Evolutionary conservation across 2,329 filamentous ascomycete genomes (phyloP).

Genomic region (Fusarium euwallaceae): DNA sequence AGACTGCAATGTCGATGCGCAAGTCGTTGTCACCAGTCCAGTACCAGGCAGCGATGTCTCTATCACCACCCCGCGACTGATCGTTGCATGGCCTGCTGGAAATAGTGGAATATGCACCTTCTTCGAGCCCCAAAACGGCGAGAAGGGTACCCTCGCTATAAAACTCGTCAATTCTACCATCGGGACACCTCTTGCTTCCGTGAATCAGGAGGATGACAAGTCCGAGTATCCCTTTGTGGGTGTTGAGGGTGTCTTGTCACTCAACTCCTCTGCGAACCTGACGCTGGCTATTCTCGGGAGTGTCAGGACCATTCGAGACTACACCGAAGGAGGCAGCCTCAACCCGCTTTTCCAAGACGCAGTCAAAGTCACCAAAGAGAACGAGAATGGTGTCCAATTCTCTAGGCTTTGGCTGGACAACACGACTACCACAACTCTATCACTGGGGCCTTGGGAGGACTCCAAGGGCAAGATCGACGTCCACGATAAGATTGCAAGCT

Average conservation of each 20-base stretch:
- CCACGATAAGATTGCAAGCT: constrained; percentile 57
- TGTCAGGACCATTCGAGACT: constrained; percentile 73
- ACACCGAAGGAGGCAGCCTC: constrained; percentile 69
- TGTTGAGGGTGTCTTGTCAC: constrained; percentile 64
- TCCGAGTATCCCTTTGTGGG: constrained; percentile 61
- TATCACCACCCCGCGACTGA: constrained; percentile 68
- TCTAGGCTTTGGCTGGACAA: constrained; percentile 73
- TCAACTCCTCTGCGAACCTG: constrained; percentile 70
- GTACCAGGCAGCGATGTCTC: constrained; percentile 64
- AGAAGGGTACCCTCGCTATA: constrained; percentile 67
- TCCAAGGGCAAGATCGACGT: constrained; percentile 45
- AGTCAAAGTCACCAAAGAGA: constrained; percentile 56
- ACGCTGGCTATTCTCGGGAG: constrained; percentile 71
- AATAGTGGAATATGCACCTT: constrained; percentile 71
- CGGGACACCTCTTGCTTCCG: constrained; percentile 60
- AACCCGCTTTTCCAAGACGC: constrained; percentile 67
- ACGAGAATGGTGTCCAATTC: constrained; percentile 61
- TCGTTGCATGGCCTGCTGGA: constrained; percentile 74
- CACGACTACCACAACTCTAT: constrained; percentile 67
- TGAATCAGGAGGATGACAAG: constrained; percentile 52
- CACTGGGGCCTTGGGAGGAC: constrained; percentile 56
- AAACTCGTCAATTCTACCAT: constrained; percentile 63
- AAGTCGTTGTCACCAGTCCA: constrained; percentile 73
- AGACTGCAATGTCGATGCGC: constrained; percentile 70
- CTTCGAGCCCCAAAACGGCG: constrained; percentile 66